phyloP scores from a whole-genome alignment of 2,329 filamentous ascomycete genomes.

The Mycosphaerella sp. region DNA sequence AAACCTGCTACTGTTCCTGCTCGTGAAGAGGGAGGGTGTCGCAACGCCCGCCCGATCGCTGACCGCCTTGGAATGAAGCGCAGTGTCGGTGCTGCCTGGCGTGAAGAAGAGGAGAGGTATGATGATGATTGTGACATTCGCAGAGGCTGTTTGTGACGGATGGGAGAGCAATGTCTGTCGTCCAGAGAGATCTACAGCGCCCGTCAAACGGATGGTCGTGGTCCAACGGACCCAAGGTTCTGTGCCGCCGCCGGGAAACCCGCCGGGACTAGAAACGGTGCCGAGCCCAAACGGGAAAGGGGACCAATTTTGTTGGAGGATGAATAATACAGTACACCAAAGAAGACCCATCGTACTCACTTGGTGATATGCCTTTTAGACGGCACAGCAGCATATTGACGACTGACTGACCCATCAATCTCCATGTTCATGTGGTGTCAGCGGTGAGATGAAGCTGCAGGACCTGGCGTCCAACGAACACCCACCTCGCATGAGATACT shows the following conservation, averaged over 20 bases:
- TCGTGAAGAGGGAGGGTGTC: background rate
- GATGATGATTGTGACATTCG: background rate
- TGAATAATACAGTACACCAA: background rate
- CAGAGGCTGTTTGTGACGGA: background rate
- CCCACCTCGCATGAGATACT: background rate
- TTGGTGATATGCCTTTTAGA: background rate
- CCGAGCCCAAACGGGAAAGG: background rate
- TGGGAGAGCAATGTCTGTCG: background rate
- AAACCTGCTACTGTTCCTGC: slow-evolving; percentile 1
- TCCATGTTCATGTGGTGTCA: background rate
- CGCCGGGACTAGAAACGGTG: background rate
- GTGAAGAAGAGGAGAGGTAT: background rate
- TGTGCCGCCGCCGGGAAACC: background rate
- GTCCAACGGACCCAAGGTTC: background rate
- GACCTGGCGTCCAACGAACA: background rate
- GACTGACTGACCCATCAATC: background rate
- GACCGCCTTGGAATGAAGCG: background rate
- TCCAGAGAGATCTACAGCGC: background rate
- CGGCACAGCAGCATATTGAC: background rate
- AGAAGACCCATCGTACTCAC: background rate
- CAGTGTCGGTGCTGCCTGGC: background rate
- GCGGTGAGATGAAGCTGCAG: background rate
- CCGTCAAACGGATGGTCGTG: background rate
- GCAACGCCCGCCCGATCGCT: background rate
- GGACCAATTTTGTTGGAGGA: background rate